Evolutionary conservation across 148 eudicot genomes (phyloP).

Genomic region (Camellia japonica): DNA sequence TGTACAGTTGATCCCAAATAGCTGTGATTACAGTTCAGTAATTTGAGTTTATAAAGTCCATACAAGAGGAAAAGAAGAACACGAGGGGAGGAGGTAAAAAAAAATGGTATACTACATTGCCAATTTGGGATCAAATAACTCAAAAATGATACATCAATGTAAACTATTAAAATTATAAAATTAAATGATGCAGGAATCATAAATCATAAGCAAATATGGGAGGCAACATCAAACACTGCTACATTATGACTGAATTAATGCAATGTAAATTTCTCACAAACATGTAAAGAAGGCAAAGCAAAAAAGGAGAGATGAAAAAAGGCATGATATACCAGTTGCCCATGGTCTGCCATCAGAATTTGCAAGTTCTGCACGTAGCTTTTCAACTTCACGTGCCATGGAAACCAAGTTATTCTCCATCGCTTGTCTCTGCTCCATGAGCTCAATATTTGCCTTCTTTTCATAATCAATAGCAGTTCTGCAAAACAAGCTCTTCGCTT

Average conservation of each 20-base stretch:
- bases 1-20: no score
- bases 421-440: conserved; percentile 79
- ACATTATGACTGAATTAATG: background rate
- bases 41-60: no score
- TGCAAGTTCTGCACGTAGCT: conserved; percentile 72
- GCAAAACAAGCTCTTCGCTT: conserved; percentile 9
- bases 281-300: background rate
- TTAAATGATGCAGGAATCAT: background rate
- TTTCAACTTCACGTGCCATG: conserved; percentile 96
- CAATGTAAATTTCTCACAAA: background rate
- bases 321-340: conserved; percentile 55
- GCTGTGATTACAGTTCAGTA: no score
- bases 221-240: background rate
- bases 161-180: background rate
- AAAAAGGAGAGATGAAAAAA: background rate
- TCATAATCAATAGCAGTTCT: conserved; percentile 86
- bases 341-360: conserved; percentile 62
- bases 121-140: background rate
- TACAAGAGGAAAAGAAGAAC: background rate
- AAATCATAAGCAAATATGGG: background rate
- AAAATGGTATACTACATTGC: background rate
- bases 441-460: conserved; percentile 80
- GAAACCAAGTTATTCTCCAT: conserved; percentile 89
- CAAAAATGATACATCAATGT: background rate
- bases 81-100: no score